Evolutionary conservation across 306 rosid species (phyloP), one percentile per base, ranked within the genome.

Genomic region (Cicer yamashitae): DNA sequence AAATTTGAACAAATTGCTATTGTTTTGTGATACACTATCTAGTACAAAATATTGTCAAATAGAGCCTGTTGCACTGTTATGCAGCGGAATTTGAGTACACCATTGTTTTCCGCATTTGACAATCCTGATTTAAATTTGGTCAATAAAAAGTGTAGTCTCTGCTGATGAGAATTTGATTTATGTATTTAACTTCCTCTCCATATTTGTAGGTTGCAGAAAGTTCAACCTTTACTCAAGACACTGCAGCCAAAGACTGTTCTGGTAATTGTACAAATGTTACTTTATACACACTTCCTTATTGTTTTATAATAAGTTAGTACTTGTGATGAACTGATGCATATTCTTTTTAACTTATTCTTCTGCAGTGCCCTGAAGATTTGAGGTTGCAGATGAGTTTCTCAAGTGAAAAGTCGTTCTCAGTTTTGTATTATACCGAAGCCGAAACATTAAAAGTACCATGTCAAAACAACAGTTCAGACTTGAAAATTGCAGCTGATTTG

Each of bases 361-460:
- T 82, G 72, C 54, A 94, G 94, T 81, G 88, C 41, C 96, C 94
- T 6, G 79, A 87, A 73, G 90, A 86, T 68, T 79, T 91, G 76
- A 84, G 62, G 78, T 56, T 52, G 71, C 83, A 22, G 10, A 70
- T 70, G 50, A 77, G 57, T 60, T 74, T 84, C 75, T 59, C 88
- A 76, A 70, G 69, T 64, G 76, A 83, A 67, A 78, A 75, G 62
- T 60, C 88, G 15, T 86, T 59, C 80, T 59, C 82, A 0, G 75
- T 87, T 73, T 51, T 78, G n/a, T 79, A 84, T 71, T 94, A 91
- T 80, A 9, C 87, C 1, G 88, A 87, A 81, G 84, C 84, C 39
- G 81, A 86, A 79, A 83, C 88, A 6, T 51, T 86, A 61, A 47
- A 39, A 50, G 73, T 88, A 73, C 71, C 94, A 43, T 79, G 83